These are phyloP conservation scores for Fusarium poae DNA, from an alignment of 2,329 filamentous ascomycete species.

Conservation along the genomic window DNA sequence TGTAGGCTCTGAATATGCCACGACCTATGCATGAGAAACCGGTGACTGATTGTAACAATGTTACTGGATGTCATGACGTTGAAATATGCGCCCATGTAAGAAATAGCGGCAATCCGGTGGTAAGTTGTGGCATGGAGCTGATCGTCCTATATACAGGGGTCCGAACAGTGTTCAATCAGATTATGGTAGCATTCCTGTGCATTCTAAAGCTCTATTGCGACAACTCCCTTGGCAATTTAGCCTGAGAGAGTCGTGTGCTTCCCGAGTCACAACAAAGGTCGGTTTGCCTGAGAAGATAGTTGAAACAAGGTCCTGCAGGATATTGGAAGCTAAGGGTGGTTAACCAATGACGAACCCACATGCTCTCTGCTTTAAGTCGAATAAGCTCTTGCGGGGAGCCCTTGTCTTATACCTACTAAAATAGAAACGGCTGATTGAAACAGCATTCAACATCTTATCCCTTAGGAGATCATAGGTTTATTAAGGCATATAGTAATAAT, in stretches of 20 bases:
- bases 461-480: neutral
- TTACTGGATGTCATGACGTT: conserved; percentile 16
- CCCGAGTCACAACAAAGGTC: neutral
- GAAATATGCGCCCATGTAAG: conserved; percentile 4
- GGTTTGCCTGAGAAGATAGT: conserved; percentile 8
- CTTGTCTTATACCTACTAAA: conserved; percentile 8
- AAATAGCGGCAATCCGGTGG: conserved; percentile 7
- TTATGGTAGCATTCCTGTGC: neutral
- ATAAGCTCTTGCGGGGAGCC: conserved; percentile 26
- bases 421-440: neutral
- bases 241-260: neutral
- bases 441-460: neutral
- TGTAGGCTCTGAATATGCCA: conserved; percentile 27
- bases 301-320: conserved; percentile 27
- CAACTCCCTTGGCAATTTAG: neutral
- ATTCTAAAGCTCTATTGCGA: neutral
- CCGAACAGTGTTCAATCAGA: neutral
- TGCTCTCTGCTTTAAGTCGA: conserved; percentile 2
- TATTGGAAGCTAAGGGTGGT: neutral
- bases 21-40: conserved; percentile 21
- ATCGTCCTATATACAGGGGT: conserved; percentile 13
- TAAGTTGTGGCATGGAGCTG: neutral
- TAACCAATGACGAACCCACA: conserved; percentile 4
- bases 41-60: conserved; percentile 13
- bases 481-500: neutral